Conservation (phyloP, 306 rosid genomes). For the Prunus mira region DNA sequence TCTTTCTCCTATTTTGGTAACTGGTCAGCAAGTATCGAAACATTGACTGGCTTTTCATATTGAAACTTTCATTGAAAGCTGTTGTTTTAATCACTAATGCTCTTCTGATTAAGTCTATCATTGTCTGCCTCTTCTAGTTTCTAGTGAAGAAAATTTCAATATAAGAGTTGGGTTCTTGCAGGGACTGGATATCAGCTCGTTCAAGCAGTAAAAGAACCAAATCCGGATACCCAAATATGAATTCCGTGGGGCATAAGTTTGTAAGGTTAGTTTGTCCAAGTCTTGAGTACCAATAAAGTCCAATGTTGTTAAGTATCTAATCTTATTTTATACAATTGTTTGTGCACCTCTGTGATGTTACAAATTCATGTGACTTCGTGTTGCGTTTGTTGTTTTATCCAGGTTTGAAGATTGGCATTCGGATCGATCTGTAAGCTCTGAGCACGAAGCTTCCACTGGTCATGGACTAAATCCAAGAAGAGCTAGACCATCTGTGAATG, state of each 20-base stretch:
- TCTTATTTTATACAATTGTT: not conserved
- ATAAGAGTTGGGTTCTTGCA: slow-evolving; percentile 18
- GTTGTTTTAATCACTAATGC: not conserved
- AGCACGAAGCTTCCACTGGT: slow-evolving; percentile 20
- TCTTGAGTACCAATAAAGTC: not conserved
- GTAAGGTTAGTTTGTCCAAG: slow-evolving; percentile 56
- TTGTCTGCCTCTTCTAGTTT: not conserved
- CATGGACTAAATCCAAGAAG: slow-evolving; percentile 30
- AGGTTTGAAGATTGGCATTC: slow-evolving; percentile 66
- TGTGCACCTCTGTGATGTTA: not conserved
- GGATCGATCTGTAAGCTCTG: slow-evolving; percentile 41
- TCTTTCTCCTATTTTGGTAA: not conserved
- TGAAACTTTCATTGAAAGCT: not conserved
- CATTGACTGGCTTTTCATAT: not conserved
- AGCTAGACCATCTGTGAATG: slow-evolving; percentile 31
- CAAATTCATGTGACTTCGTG: not conserved
- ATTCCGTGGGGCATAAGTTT: slow-evolving; percentile 34
- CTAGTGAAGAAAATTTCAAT: not conserved
- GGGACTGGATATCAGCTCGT: not conserved
- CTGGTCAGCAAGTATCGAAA: not conserved
- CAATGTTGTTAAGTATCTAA: not conserved
- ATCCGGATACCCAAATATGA: slow-evolving; percentile 27
- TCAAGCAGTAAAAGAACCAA: not conserved
- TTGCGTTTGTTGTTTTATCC: slow-evolving; percentile 11
- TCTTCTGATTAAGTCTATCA: not conserved